These are phyloP conservation scores for Sanguinoderma infundibulare DNA, from an alignment of 1,284 basidiomycete species.

Conservation along the genomic window DNA sequence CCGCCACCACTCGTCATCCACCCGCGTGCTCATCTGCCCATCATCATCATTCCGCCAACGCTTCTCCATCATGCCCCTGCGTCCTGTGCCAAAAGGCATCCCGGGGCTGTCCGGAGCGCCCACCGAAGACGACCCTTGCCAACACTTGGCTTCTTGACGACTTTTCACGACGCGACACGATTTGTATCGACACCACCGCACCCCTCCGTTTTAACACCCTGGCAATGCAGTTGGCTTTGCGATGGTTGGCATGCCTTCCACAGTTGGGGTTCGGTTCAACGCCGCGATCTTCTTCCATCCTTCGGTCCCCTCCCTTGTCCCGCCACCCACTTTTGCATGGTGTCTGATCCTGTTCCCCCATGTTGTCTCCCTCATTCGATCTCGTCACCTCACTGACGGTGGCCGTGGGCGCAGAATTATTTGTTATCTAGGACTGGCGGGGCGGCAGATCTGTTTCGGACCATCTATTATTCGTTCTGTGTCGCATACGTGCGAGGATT, in stretches of 20 bases:
- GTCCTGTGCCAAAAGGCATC: neutral
- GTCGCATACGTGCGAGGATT: neutral
- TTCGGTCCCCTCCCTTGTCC: neutral
- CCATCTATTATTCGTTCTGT: neutral
- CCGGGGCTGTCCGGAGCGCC: neutral
- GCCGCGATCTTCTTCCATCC: neutral
- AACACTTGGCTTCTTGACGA: conserved; percentile 4
- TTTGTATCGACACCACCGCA: too few relatives aligned
- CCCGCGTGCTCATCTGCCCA: neutral
- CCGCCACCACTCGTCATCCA: neutral
- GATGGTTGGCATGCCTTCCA: neutral
- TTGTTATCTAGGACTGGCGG: neutral
- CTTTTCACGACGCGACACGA: conserved; percentile 16
- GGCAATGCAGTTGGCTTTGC: neutral
- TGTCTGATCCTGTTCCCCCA: neutral
- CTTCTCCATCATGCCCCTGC: neutral
- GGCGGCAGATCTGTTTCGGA: neutral
- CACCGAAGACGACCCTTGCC: neutral
- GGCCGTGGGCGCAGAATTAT: conserved; percentile 1
- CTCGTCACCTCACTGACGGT: neutral
- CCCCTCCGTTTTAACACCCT: too few relatives aligned
- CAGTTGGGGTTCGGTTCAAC: neutral
- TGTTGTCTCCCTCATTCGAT: too few relatives aligned
- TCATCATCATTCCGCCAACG: neutral
- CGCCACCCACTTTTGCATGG: neutral